phyloP scores from a whole-genome alignment of 805 yeast genomes.

The Lipomyces sp. region DNA sequence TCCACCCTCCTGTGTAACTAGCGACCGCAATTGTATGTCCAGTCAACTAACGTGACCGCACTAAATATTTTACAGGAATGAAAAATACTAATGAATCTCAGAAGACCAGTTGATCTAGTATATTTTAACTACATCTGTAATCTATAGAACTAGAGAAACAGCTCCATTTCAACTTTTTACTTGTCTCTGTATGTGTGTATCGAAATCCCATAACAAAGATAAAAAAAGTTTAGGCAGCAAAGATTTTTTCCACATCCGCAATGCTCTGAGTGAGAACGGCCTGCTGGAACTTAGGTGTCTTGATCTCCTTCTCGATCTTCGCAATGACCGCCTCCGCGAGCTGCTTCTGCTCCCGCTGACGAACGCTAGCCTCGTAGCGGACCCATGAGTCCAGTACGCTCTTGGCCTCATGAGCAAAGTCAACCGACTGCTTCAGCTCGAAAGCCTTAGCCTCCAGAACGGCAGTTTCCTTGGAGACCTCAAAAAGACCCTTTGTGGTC shows the following conservation, averaged over 20 bases:
- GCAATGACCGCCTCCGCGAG: slow-evolving; percentile 80
- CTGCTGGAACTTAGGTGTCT: slow-evolving; percentile 90
- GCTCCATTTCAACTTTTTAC: no score
- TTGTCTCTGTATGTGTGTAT: no score
- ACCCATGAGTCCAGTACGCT: slow-evolving; percentile 98
- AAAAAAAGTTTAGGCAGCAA: slow-evolving; percentile 39
- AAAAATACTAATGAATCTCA: no score
- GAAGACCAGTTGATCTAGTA: no score
- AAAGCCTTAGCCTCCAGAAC: slow-evolving; percentile 91
- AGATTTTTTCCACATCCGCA: slow-evolving; percentile 84
- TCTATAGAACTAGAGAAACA: no score
- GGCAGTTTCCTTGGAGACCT: slow-evolving; percentile 94
- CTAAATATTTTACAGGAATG: no score
- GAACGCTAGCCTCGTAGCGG: slow-evolving; percentile 93
- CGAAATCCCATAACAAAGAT: no score
- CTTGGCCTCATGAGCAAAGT: slow-evolving; percentile 85
- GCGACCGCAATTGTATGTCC: no score
- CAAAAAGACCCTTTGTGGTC: slow-evolving; percentile 88
- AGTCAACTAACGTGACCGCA: no score
- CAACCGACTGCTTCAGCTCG: slow-evolving; percentile 87
- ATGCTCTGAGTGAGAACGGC: slow-evolving; percentile 86
- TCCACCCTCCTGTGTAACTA: no score
- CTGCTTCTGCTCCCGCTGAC: slow-evolving; percentile 93
- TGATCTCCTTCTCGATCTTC: slow-evolving; percentile 80
- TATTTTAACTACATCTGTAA: no score